Percentiles rank a stretch among this genome's conserved stretches.
Conservation (phyloP, 2,329 filamentous ascomycete genomes). For the Cladophialophora yegresii region DNA sequence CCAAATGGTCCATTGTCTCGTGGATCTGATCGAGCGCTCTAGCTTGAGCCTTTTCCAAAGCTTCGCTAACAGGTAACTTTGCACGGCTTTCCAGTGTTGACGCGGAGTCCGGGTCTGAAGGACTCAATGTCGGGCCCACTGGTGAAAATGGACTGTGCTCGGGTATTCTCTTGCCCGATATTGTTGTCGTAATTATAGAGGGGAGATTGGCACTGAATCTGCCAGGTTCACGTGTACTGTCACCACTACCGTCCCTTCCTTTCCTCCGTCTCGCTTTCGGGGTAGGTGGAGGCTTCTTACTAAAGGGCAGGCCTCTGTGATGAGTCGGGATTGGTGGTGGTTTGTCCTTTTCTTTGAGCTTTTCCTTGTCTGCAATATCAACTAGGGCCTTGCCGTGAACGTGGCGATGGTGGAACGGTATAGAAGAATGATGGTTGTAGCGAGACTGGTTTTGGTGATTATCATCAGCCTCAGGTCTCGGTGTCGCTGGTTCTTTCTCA, state of each 20-base stretch:
- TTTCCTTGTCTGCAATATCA: background rate
- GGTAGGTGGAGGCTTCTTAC: slow-evolving; percentile 36
- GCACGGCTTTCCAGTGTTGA: slow-evolving; percentile 3
- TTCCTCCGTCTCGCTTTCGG: slow-evolving; percentile 49
- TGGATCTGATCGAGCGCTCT: slow-evolving; percentile 31
- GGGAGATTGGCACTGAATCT: slow-evolving; percentile 34
- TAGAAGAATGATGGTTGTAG: slow-evolving; percentile 20
- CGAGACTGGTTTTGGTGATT: background rate
- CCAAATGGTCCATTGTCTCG: slow-evolving; percentile 33
- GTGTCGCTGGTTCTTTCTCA: background rate
- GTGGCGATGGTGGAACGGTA: slow-evolving; percentile 18
- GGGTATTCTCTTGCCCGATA: slow-evolving; percentile 15
- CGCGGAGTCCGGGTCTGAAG: slow-evolving; percentile 16
- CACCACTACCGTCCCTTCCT: slow-evolving; percentile 37
- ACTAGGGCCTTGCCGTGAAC: slow-evolving; percentile 8
- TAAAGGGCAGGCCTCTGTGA: slow-evolving; percentile 21
- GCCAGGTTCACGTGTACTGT: slow-evolving; percentile 30
- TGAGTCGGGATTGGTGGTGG: slow-evolving; percentile 24
- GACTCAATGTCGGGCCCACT: slow-evolving; percentile 27
- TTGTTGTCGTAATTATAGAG: slow-evolving; percentile 33
- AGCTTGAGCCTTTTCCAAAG: slow-evolving; percentile 34
- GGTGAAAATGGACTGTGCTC: slow-evolving; percentile 30
- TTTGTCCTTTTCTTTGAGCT: slow-evolving; percentile 16
- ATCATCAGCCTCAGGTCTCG: background rate
- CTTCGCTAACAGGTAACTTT: slow-evolving; percentile 32